phyloP scores from a whole-genome alignment of 805 yeast species.

The Allodekkera sacchari region DNA sequence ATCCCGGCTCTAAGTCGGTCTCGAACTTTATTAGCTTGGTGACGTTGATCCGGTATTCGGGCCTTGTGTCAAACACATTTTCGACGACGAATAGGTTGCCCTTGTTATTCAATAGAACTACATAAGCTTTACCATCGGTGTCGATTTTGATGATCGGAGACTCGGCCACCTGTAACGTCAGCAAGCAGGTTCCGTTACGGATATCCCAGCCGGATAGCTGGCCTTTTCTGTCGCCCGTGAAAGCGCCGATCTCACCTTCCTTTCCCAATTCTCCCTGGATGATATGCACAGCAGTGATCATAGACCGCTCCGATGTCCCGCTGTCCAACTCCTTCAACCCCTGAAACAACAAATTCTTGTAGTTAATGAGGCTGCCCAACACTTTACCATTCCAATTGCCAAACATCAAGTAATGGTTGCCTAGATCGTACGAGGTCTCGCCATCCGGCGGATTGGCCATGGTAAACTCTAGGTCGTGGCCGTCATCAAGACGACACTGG shows the following conservation, averaged over 20 bases:
- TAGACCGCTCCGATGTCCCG: slow-evolving; percentile 9
- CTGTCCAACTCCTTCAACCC: slow-evolving; percentile 14
- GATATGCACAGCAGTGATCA: slow-evolving; percentile 17
- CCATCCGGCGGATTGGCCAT: slow-evolving; percentile 22
- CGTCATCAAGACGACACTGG: slow-evolving; percentile 16
- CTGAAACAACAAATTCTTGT: slow-evolving; percentile 15
- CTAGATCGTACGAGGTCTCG: slow-evolving; percentile 21
- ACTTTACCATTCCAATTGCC: slow-evolving; percentile 29
- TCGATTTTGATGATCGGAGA: slow-evolving; percentile 15
- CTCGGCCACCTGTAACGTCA: slow-evolving; percentile 8
- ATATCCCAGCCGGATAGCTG: slow-evolving; percentile 25
- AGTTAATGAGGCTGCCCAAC: slow-evolving; percentile 17
- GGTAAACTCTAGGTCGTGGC: slow-evolving; percentile 14
- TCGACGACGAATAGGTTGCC: slow-evolving; percentile 19
- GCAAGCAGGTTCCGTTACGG: slow-evolving; percentile 10
- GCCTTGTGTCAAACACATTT: slow-evolving; percentile 15
- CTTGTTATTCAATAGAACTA: slow-evolving; percentile 14
- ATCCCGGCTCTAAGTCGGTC: no score
- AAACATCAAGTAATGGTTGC: slow-evolving; percentile 19
- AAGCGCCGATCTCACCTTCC: slow-evolving; percentile 20
- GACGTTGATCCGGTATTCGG: no score
- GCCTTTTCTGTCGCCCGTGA: slow-evolving; percentile 25
- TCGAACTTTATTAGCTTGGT: no score
- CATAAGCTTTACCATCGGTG: slow-evolving; percentile 21
- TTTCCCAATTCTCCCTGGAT: slow-evolving; percentile 15